Evolutionary conservation across 257 asterid species (phyloP).

Genomic region (Nicotiana obtusifolia): DNA sequence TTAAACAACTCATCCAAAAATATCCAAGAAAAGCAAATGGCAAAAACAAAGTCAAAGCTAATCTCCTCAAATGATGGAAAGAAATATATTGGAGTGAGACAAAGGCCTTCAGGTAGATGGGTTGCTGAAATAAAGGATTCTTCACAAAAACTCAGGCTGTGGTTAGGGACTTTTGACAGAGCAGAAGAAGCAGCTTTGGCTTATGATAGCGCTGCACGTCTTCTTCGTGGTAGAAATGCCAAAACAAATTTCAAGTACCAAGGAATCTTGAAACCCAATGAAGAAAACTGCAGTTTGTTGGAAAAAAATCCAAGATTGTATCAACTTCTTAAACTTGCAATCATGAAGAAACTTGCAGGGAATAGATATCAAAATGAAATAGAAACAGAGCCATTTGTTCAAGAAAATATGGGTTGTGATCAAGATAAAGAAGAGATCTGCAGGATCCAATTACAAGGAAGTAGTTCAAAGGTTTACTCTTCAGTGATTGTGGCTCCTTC

Average conservation of each 20-base stretch:
- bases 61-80: not conserved
- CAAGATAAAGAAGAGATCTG: not conserved
- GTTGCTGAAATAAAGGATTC: constrained; percentile 36
- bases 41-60: not conserved
- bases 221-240: constrained; percentile 28
- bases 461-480: constrained; percentile 28
- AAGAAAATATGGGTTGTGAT: not conserved
- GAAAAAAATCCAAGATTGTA: constrained; percentile 27
- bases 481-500: constrained; percentile 40
- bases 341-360: constrained; percentile 22
- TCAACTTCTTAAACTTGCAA: constrained; percentile 25
- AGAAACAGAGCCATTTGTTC: not conserved
- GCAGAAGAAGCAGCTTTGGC: constrained; percentile 39
- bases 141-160: constrained; percentile 28
- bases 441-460: constrained; percentile 9
- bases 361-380: not conserved
- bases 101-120: constrained; percentile 38
- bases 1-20: not conserved
- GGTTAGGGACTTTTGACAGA: constrained; percentile 34
- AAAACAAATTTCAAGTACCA: constrained; percentile 29
- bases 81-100: constrained; percentile 31
- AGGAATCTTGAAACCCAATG: not conserved
- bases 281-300: constrained; percentile 17
- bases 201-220: constrained; percentile 32
- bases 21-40: not conserved